Evolutionary conservation across 768 basidiomycete genomes (phyloP), one percentile per base, ranked within the genome.

Genomic region (Podaxis sp.): DNA sequence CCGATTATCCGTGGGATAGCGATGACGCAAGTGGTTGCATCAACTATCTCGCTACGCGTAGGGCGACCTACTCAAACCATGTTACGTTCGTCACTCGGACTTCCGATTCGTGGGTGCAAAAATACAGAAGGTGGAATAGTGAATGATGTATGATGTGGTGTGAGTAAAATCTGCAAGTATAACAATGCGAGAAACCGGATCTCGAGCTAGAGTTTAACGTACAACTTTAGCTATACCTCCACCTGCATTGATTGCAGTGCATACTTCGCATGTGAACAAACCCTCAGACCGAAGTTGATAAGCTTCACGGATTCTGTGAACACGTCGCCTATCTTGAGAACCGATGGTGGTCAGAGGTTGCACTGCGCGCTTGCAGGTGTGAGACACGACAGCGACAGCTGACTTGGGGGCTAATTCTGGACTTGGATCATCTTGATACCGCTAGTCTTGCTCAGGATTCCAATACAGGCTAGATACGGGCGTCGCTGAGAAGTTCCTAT

Each of bases 371-470:
- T 25, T 55, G 25, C 25, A 23, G 18, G 47, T 13, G 47, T 48
- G 47, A 27, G 47, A 48, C 18, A 9, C n/a, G 52, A 23, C 18
- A 36, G 21, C 36, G 35, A 25, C 52, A 54, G 32, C 52, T 55
- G 40, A 55, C 54, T 44, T 14, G 4, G 35, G 50, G 37, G 25
- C 40, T 16, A 14, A 11, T 38, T 10, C 38, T 38, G 38, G 11
- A 25, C 18, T 44, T 44, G 54, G 44, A 44, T 42, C 54, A 55
- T 55, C 40, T 44, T 55, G 52, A 54, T 55, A 44, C 37, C 16
- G 40, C 38, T 28, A n/a, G 13, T 9, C 14, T 25, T 32, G 35
- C n/a, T 38, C 25, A 46, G 7, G 55, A 47, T 56, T 11, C 42
- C 27, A 32, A 23, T 28, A 55, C 9, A 25, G 27, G 28, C 55